These are phyloP conservation scores for Sporothrix variecibatus DNA, from an alignment of 2,329 filamentous ascomycete genomes.

Conservation along the genomic window DNA sequence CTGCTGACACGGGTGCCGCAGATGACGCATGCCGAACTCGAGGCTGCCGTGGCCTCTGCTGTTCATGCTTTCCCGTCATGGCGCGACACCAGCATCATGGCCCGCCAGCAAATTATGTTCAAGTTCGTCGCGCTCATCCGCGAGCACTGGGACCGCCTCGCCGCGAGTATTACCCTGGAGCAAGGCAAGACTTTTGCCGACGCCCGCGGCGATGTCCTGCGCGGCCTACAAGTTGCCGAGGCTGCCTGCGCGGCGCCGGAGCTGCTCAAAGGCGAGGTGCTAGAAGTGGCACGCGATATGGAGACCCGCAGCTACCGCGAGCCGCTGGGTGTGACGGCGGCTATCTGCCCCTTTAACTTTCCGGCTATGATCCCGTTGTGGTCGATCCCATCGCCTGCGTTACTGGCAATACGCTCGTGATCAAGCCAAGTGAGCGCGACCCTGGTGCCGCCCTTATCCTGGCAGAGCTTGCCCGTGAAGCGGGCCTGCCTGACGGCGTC, in stretches of 20 bases:
- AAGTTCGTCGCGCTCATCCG: conserved; percentile 77
- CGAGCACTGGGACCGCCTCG: conserved; percentile 82
- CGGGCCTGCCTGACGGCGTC: conserved; percentile 79
- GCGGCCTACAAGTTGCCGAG: conserved; percentile 82
- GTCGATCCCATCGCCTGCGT: conserved; percentile 82
- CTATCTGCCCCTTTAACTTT: conserved; percentile 90
- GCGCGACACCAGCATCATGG: conserved; percentile 70
- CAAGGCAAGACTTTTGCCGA: conserved; percentile 88
- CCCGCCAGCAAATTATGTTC: conserved; percentile 84
- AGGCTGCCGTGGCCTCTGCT: conserved; percentile 72
- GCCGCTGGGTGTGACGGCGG: conserved; percentile 76
- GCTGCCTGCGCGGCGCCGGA: conserved; percentile 78
- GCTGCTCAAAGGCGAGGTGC: conserved; percentile 77
- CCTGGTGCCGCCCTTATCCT: conserved; percentile 84
- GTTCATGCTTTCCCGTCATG: conserved; percentile 74
- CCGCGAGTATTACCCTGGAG: conserved; percentile 82
- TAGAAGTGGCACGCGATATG: conserved; percentile 88
- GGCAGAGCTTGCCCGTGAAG: conserved; percentile 75
- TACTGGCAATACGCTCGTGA: conserved; percentile 80
- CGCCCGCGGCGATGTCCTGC: conserved; percentile 77
- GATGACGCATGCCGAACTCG: conserved; percentile 75
- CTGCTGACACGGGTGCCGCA: conserved; percentile 81
- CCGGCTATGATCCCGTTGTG: conserved; percentile 91
- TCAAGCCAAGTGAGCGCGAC: conserved; percentile 85
- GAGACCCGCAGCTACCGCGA: conserved; percentile 82